Conservation (phyloP, 805 yeast genomes). For the Saccharomyces mikatae region DNA sequence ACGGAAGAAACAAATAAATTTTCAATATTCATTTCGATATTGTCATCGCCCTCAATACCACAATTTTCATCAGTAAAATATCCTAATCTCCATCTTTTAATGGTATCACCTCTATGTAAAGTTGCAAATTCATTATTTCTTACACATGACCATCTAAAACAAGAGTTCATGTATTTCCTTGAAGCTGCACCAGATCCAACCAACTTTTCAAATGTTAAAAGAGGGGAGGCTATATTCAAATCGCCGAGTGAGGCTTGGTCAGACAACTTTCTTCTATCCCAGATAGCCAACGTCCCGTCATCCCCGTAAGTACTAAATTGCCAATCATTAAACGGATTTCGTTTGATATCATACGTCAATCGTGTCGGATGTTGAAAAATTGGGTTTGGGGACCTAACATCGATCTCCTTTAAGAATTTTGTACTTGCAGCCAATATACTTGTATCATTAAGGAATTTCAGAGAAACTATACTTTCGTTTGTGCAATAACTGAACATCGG, state of each 20-base stretch:
- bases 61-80: slow-evolving; percentile 33
- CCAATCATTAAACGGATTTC: slow-evolving; percentile 61
- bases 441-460: slow-evolving; percentile 56
- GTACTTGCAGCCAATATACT: slow-evolving; percentile 66
- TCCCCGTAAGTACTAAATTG: slow-evolving; percentile 71
- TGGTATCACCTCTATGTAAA: slow-evolving; percentile 65
- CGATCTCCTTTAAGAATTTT: slow-evolving; percentile 71
- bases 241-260: slow-evolving; percentile 19
- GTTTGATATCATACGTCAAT: slow-evolving; percentile 56
- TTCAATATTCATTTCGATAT: slow-evolving; percentile 34
- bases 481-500: slow-evolving; percentile 53
- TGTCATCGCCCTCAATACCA: slow-evolving; percentile 3
- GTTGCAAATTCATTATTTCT: slow-evolving; percentile 70
- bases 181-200: slow-evolving; percentile 49
- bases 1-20: slow-evolving; percentile 69
- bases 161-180: slow-evolving; percentile 52
- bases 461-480: slow-evolving; percentile 66
- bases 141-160: slow-evolving; percentile 60
- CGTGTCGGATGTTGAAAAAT: slow-evolving; percentile 68
- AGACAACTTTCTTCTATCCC: slow-evolving; percentile 64
- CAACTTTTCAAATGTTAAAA: slow-evolving; percentile 51
- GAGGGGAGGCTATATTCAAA: slow-evolving; percentile 42
- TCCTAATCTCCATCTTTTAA: slow-evolving; percentile 76
- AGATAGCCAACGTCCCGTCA: slow-evolving; percentile 75
- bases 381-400: slow-evolving; percentile 57